These are phyloP conservation scores for Aureobasidium sp. DNA, from an alignment of 2,329 filamentous ascomycete species.

Conservation along the genomic window DNA sequence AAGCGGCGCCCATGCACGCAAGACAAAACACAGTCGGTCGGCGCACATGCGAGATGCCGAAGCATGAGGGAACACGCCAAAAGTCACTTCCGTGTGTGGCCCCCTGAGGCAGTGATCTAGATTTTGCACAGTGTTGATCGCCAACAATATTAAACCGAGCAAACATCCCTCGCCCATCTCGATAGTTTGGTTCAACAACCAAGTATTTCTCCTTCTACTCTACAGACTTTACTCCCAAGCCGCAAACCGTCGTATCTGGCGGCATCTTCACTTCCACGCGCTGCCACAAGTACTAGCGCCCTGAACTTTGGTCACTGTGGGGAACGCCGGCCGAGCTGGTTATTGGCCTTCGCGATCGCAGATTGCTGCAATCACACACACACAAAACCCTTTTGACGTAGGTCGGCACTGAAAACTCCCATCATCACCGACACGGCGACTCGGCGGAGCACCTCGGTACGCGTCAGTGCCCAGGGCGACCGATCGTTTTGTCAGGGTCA, in stretches of 20 bases:
- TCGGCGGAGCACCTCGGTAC: slow-evolving; percentile 10
- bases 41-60: slow-evolving; percentile 7
- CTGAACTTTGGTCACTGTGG: slow-evolving; percentile 1
- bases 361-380: slow-evolving; percentile 2
- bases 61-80: neutral
- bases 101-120: slow-evolving; percentile 2
- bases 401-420: neutral
- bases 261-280: neutral
- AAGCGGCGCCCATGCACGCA: neutral
- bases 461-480: slow-evolving; percentile 9
- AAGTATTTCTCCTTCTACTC: neutral
- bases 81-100: slow-evolving; percentile 6
- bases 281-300: neutral
- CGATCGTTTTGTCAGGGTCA: slow-evolving; percentile 9
- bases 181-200: neutral
- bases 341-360: slow-evolving; percentile 1
- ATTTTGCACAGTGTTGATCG: neutral
- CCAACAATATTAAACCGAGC: neutral
- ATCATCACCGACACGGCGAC: slow-evolving; percentile 5
- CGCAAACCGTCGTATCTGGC: neutral
- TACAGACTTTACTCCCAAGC: slow-evolving; percentile 6
- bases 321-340: neutral
- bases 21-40: slow-evolving; percentile 3
- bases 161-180: neutral
- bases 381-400: slow-evolving; percentile 4